Evolutionary conservation across 2,329 filamentous ascomycete genomes (phyloP).

Genomic region (Talaromyces pinophilus): DNA sequence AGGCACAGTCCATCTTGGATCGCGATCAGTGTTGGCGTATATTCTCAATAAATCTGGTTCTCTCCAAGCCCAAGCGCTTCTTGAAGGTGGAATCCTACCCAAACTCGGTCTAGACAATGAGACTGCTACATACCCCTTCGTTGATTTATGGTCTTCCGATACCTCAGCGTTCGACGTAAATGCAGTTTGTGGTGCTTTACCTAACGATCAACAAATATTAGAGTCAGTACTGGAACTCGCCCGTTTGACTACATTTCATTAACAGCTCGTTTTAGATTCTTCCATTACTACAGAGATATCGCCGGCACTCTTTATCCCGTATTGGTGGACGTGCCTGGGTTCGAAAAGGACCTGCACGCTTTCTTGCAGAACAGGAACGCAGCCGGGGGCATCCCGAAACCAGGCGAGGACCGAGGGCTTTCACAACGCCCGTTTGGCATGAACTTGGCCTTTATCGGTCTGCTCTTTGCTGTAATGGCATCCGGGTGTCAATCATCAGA

Average conservation of each 20-base stretch:
- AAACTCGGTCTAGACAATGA: conserved; percentile 66
- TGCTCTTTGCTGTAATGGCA: conserved; percentile 64
- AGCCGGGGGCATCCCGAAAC: conserved; percentile 45
- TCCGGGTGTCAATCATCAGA: conserved; percentile 63
- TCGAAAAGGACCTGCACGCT: conserved; percentile 57
- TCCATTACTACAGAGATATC: conserved; percentile 59
- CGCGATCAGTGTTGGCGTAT: conserved; percentile 62
- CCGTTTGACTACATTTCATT: not conserved
- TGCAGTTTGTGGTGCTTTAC: conserved; percentile 61
- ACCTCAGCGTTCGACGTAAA: conserved; percentile 59
- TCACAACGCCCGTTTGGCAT: conserved; percentile 60
- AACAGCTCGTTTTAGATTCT: conserved; percentile 45
- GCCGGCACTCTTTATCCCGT: conserved; percentile 63
- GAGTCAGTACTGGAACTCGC: conserved; percentile 30
- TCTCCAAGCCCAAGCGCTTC: conserved; percentile 54
- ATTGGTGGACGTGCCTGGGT: conserved; percentile 56
- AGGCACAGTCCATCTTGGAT: conserved; percentile 63
- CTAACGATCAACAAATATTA: conserved; percentile 58
- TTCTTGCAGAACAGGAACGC: conserved; percentile 56
- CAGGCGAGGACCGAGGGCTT: conserved; percentile 45
- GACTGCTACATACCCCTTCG: conserved; percentile 65
- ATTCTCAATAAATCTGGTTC: conserved; percentile 56
- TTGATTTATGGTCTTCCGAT: conserved; percentile 65
- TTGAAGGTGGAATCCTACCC: conserved; percentile 63
- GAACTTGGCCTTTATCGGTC: conserved; percentile 59